Percentiles rank a stretch among this genome's conserved stretches.
Evolutionary conservation across 345 rosid species (phyloP).

Genomic region (Sapria himalayana): DNA sequence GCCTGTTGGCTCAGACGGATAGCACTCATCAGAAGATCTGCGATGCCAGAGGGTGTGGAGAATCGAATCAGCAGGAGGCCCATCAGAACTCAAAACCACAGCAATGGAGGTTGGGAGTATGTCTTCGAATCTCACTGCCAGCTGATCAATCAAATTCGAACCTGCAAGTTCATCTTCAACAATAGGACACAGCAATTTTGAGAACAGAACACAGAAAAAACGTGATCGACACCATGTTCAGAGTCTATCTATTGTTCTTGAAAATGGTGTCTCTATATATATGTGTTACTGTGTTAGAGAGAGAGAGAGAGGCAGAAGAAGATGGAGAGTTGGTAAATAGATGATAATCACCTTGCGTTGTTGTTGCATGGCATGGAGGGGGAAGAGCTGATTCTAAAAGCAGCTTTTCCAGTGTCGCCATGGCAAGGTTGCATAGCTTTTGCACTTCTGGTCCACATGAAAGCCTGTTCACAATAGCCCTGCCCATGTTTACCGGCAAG

Average conservation of each 20-base stretch:
- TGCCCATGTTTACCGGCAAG: conserved; percentile 61
- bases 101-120: conserved; percentile 38
- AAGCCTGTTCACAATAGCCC: conserved; percentile 80
- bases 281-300: no score
- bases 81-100: conserved; percentile 30
- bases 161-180: conserved; percentile 15
- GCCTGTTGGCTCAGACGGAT: conserved; percentile 51
- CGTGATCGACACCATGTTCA: no score
- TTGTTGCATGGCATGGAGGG: conserved; percentile 10
- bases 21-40: conserved; percentile 23
- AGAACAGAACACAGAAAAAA: no score
- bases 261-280: no score
- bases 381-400: conserved; percentile 11
- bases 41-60: conserved; percentile 73
- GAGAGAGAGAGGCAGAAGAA: no score
- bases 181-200: no score
- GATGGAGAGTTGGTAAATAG: no score
- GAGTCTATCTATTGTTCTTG: no score
- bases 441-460: conserved; percentile 59
- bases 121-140: conserved; percentile 45
- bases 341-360: no score
- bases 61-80: conserved; percentile 18
- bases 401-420: conserved; percentile 41
- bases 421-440: conserved; percentile 42
- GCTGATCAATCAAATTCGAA: conserved; percentile 13